Conservation (phyloP, 306 rosid species). For the Clitoria ternatea region DNA sequence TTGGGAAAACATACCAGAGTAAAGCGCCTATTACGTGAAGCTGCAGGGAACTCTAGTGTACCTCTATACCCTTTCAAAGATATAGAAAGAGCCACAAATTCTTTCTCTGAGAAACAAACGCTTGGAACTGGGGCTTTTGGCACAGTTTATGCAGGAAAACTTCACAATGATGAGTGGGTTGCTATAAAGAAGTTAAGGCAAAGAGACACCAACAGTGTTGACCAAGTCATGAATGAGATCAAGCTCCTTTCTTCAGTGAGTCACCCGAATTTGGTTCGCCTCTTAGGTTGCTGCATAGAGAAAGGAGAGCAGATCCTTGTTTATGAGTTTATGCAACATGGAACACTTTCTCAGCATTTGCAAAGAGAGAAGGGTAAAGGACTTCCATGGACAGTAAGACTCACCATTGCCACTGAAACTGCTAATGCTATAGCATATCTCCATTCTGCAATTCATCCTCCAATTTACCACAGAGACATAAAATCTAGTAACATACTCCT, state of each 20-base stretch:
- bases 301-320: constrained; percentile 89
- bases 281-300: constrained; percentile 92
- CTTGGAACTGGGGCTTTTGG: constrained; percentile 97
- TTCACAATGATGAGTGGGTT: constrained; percentile 71
- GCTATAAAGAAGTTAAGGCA: constrained; percentile 82
- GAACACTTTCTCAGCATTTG: constrained; percentile 83
- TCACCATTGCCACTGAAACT: constrained; percentile 86
- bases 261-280: constrained; percentile 90
- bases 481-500: constrained; percentile 88
- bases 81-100: constrained; percentile 68
- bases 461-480: constrained; percentile 94
- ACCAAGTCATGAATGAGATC: constrained; percentile 96
- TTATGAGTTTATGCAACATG: constrained; percentile 88
- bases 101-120: constrained; percentile 71
- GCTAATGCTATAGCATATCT: constrained; percentile 90
- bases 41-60: constrained; percentile 80
- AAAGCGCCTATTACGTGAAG: constrained; percentile 66
- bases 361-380: constrained; percentile 66
- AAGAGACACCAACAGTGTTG: constrained; percentile 76
- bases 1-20: constrained; percentile 57
- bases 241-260: constrained; percentile 91
- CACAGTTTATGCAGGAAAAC: constrained; percentile 83
- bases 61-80: constrained; percentile 73
- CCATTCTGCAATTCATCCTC: constrained; percentile 81
- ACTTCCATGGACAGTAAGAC: constrained; percentile 86